Conservation (phyloP, 192 early-diverging fungal genomes). For the Entophlyctis helioformis region DNA sequence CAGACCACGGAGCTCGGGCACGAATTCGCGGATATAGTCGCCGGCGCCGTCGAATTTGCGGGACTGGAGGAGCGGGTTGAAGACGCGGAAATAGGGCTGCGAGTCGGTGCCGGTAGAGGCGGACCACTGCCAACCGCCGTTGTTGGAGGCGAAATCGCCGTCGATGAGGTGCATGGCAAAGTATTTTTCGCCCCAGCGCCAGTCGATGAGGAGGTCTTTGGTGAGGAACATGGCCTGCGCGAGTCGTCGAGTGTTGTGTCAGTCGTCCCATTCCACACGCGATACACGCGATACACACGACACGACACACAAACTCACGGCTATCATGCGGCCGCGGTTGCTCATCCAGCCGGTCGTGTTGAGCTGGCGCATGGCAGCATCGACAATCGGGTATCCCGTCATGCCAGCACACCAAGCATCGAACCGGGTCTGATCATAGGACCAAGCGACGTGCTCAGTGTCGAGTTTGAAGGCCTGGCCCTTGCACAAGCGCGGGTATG, state of each 20-base stretch:
- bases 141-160: slow-evolving; percentile 57
- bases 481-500: slow-evolving; percentile 46
- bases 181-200: slow-evolving; percentile 57
- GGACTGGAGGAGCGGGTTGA: slow-evolving; percentile 43
- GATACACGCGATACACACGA: too few species aligned
- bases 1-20: slow-evolving; percentile 42
- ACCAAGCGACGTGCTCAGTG: slow-evolving; percentile 40
- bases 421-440: slow-evolving; percentile 27
- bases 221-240: slow-evolving; percentile 27
- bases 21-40: slow-evolving; percentile 45
- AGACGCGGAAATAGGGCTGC: slow-evolving; percentile 58
- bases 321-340: slow-evolving; percentile 51
- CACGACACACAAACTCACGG: too few species aligned
- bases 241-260: too few species aligned
- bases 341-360: slow-evolving; percentile 48
- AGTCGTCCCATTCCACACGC: too few species aligned
- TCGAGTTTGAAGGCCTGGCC: slow-evolving; percentile 39
- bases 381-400: slow-evolving; percentile 56
- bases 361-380: slow-evolving; percentile 58
- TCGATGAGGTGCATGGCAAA: slow-evolving; percentile 56
- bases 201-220: slow-evolving; percentile 44
- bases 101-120: slow-evolving; percentile 55
- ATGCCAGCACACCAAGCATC: slow-evolving; percentile 47
- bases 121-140: slow-evolving; percentile 61
- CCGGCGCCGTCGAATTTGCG: slow-evolving; percentile 46